A percentile compares a stretch with the other conserved stretches of the same genome.
phyloP scores from a whole-genome alignment of 371 early-diverging fungal species.

The Mortierella sp. region DNA sequence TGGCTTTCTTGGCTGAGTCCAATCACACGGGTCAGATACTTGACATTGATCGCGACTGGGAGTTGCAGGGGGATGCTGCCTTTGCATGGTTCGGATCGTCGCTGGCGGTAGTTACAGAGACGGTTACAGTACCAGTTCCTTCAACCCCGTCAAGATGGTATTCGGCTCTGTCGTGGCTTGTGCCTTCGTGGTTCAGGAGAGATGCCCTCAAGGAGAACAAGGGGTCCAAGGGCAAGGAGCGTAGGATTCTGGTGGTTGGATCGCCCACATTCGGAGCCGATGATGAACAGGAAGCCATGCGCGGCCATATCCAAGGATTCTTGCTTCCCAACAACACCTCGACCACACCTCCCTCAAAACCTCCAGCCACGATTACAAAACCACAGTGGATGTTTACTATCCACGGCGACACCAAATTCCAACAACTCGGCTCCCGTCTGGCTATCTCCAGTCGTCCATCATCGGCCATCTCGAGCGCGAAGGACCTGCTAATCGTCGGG shows the following conservation, averaged over 20 bases:
- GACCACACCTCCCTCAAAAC: neutral
- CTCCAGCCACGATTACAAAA: neutral
- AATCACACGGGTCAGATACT: slow-evolving; percentile 20
- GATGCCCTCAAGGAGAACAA: too few relatives aligned
- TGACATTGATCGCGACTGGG: slow-evolving; percentile 47
- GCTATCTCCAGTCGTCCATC: neutral
- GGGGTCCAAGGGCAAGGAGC: neutral
- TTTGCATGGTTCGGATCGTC: slow-evolving; percentile 54
- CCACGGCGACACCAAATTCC: slow-evolving; percentile 42
- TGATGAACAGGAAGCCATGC: slow-evolving; percentile 29
- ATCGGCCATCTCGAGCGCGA: neutral
- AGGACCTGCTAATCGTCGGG: slow-evolving; percentile 34
- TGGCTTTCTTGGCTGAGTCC: slow-evolving; percentile 24
- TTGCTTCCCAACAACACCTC: slow-evolving; percentile 13
- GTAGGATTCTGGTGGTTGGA: slow-evolving; percentile 37
- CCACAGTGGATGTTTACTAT: slow-evolving; percentile 37
- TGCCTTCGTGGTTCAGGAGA: neutral
- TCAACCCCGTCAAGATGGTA: neutral
- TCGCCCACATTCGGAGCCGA: slow-evolving; percentile 39
- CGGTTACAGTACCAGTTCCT: neutral
- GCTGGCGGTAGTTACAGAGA: slow-evolving; percentile 18
- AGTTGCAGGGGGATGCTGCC: slow-evolving; percentile 25
- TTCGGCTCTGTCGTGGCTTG: neutral
- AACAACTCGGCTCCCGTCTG: slow-evolving; percentile 46
- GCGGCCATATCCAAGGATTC: slow-evolving; percentile 48